Base-by-base conservation (phyloP, 352 stramenopile species). In the Globisporangium nodosum region DNA sequence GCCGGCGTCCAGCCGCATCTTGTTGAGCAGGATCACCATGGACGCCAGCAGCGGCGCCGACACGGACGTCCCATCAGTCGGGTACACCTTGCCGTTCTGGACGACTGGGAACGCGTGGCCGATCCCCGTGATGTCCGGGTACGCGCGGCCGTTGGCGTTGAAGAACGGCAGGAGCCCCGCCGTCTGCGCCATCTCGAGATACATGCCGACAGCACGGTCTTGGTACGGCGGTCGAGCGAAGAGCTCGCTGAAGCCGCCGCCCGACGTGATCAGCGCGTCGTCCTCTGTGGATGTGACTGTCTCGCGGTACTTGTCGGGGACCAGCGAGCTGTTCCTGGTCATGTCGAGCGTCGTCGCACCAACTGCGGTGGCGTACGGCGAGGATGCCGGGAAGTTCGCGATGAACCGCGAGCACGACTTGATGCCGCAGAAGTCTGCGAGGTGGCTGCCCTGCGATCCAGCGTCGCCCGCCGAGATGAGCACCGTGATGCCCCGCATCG, bases 21-120 rank as follows among this genome's bases (percentile, higher is more conserved):
- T 69, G 60, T 92, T 92, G 18, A 90, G 56, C 13, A 88, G 67
- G 15, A 66, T 55, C 20, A 92, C 42, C 64, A 92, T 76, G 8
- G 81, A 86, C 5, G 81, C 76, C 12, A 90, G 33, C 35, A 92
- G 68, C 1, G 83, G 83, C 13, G 83, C 79, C 12, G 83, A 89
- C 24, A 89, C 81, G 0, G 78, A 90, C 11, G 83, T 92, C 35
- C 83, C 83, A 33, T 92, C 83, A 0, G 79, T 90, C 11, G 71
- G 66, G 18, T 62, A 64, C 35, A 90, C 45, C 27, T 71, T 56
- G 16, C 77, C 77, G 40, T 86, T 85, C 31, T 85, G 58, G 54
- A 81, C 68, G 5, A 90, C 76, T 8, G 76, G 78, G 60, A 92
- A 87, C 30, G 67, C 66, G 52, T 87, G 75, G 12, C 83, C 83